These are phyloP conservation scores for Colletotrichum caudatum DNA, from an alignment of 2,329 filamentous ascomycete species.

Conservation along the genomic window DNA sequence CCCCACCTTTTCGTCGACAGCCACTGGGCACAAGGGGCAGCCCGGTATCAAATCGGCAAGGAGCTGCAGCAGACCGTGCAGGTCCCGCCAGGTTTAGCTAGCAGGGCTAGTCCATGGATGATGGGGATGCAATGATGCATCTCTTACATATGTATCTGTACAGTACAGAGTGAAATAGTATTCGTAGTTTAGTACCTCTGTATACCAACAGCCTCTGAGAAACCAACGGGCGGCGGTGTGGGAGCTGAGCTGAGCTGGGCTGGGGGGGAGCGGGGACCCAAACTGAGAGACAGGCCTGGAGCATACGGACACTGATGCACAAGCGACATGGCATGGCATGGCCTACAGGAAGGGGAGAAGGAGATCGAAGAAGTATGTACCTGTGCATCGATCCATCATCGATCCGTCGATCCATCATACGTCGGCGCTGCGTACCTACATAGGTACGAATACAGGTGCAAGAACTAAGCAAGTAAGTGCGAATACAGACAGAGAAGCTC, in stretches of 20 bases:
- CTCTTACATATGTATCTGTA: conserved; percentile 8
- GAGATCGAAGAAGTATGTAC: neutral
- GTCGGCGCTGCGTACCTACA: neutral
- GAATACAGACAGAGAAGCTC: conserved; percentile 8
- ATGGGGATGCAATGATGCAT: conserved; percentile 20
- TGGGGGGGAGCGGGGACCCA: neutral
- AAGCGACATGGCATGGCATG: neutral
- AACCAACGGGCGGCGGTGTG: conserved; percentile 34
- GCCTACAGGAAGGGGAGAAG: neutral
- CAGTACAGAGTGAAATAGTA: too few relatives aligned
- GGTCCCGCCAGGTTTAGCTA: neutral
- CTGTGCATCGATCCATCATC: neutral
- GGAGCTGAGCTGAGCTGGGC: neutral
- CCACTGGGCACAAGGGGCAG: conserved; percentile 21
- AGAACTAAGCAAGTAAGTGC: neutral
- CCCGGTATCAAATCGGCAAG: conserved; percentile 24
- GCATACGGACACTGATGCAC: conserved; percentile 1
- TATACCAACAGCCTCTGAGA: conserved; percentile 25
- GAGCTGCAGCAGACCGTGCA: conserved; percentile 19
- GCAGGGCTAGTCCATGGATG: conserved; percentile 13
- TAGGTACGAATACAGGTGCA: neutral
- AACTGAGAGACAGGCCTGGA: neutral
- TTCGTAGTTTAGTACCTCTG: too few relatives aligned
- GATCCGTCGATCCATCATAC: neutral
- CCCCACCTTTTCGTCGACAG: conserved; percentile 24